Conservation (phyloP, 2,329 filamentous ascomycete species). For the Sporothrix brunneoviolacea region DNA sequence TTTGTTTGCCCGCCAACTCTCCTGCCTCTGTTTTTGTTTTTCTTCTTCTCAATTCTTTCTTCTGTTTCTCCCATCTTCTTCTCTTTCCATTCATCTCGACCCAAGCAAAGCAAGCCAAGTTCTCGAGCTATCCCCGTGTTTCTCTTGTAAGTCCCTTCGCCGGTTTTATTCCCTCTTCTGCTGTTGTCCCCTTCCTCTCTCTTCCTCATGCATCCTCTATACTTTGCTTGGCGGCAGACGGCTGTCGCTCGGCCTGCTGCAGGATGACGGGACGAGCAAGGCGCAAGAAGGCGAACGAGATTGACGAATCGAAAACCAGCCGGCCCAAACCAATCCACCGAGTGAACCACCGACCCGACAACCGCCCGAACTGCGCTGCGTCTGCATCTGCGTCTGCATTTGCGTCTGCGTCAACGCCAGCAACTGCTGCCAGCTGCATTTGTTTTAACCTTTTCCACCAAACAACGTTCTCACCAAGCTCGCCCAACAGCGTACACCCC, state of each 20-base stretch:
- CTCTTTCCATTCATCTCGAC: background rate
- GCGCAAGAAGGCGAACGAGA: background rate
- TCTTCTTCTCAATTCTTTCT: background rate
- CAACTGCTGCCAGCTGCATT: background rate
- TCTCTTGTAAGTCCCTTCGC: background rate
- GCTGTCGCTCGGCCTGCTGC: no score
- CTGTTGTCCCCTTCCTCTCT: background rate
- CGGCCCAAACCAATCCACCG: background rate
- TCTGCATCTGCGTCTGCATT: background rate
- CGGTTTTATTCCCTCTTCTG: background rate
- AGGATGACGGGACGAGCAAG: no score
- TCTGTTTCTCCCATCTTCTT: background rate
- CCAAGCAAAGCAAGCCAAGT: no score
- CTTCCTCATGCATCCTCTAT: background rate
- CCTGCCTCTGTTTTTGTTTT: background rate
- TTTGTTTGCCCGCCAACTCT: background rate
- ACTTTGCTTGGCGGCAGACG: background rate
- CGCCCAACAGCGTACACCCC: background rate
- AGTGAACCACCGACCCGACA: background rate
- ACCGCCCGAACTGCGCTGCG: background rate
- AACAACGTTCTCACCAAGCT: conserved; percentile 3
- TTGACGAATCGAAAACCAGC: background rate
- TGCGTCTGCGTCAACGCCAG: no score
- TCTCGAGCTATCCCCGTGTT: no score
- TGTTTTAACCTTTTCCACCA: conserved; percentile 7